These are phyloP conservation scores for Xenosphaeropsis pyriputrescens DNA, from an alignment of 2,329 filamentous ascomycete species.

Conservation along the genomic window DNA sequence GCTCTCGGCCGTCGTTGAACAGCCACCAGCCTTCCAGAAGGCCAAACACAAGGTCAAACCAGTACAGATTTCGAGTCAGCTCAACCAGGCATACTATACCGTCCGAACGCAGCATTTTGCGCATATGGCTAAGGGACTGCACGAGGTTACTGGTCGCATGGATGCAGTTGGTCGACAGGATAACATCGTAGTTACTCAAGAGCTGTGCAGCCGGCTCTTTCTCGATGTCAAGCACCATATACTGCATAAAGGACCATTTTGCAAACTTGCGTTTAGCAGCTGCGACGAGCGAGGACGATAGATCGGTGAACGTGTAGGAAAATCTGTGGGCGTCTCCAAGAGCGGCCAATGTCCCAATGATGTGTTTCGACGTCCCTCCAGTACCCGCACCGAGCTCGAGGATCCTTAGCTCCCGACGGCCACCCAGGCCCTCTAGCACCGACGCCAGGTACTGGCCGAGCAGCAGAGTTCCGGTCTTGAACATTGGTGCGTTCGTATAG, in stretches of 20 bases:
- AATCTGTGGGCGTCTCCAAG: constrained; percentile 9
- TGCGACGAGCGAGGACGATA: constrained; percentile 16
- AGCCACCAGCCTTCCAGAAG: constrained; percentile 11
- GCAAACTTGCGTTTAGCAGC: constrained; percentile 7
- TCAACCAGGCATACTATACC: constrained; percentile 6
- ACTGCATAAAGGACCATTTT: constrained; percentile 4
- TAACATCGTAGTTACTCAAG: constrained; percentile 3
- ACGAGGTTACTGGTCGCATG: constrained; percentile 6
- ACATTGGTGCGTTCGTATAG: too few species aligned
- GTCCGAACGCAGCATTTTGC: constrained; percentile 2
- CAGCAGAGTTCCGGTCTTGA: too few species aligned
- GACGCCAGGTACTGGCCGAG: too few species aligned
- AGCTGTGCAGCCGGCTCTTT: constrained; percentile 1
- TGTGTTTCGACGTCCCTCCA: constrained; percentile 21
- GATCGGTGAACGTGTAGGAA: constrained; percentile 25
- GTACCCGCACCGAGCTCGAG: constrained; percentile 24
- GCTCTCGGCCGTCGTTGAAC: constrained; percentile 8
- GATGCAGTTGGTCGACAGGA: constrained; percentile 8
- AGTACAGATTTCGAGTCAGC: constrained; percentile 7
- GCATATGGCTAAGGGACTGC: constrained; percentile 3
- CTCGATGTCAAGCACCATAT: constrained; percentile 4
- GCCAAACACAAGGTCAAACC: constrained; percentile 11
- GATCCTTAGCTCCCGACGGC: too few species aligned
- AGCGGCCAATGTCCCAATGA: too few species aligned
- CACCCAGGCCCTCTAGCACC: too few species aligned